Conservation (phyloP, 208 protist genomes). For the Trypanosoma lewisi region DNA sequence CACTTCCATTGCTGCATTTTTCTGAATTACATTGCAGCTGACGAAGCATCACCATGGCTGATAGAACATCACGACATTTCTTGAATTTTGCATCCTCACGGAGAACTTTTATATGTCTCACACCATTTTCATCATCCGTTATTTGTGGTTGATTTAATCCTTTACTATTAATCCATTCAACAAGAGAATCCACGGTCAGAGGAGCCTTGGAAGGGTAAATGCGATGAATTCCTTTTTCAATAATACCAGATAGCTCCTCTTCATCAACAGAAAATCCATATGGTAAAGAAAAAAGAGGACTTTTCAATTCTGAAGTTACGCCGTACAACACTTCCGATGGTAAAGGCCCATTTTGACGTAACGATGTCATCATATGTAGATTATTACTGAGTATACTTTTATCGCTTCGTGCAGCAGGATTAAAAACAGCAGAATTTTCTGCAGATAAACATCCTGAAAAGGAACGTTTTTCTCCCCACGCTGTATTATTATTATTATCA, state of each 20-base stretch:
- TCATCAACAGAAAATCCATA: constrained; percentile 3
- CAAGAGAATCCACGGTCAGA: constrained; percentile 36
- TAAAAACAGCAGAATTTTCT: not conserved
- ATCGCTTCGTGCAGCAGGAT: not conserved
- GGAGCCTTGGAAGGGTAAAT: constrained; percentile 40
- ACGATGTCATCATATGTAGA: not conserved
- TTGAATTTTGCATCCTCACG: constrained; percentile 54
- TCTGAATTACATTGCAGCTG: constrained; percentile 40
- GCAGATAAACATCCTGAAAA: not conserved
- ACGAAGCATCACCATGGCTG: constrained; percentile 59
- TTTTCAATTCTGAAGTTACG: not conserved
- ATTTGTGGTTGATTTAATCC: constrained; percentile 34
- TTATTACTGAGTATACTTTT: not conserved
- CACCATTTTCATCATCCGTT: constrained; percentile 36
- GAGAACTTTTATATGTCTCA: constrained; percentile 51
- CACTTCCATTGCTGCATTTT: not conserved
- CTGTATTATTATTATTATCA: not conserved
- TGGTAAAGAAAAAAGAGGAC: not conserved
- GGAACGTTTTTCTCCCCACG: not conserved
- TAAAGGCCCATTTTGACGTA: constrained; percentile 16
- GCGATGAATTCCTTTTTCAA: constrained; percentile 21
- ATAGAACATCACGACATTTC: constrained; percentile 47
- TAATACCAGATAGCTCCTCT: constrained; percentile 22
- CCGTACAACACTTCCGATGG: constrained; percentile 18
- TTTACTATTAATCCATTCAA: constrained; percentile 57